Conservation (phyloP, 2,329 filamentous ascomycete species). For the Fusarium heterosporum region DNA sequence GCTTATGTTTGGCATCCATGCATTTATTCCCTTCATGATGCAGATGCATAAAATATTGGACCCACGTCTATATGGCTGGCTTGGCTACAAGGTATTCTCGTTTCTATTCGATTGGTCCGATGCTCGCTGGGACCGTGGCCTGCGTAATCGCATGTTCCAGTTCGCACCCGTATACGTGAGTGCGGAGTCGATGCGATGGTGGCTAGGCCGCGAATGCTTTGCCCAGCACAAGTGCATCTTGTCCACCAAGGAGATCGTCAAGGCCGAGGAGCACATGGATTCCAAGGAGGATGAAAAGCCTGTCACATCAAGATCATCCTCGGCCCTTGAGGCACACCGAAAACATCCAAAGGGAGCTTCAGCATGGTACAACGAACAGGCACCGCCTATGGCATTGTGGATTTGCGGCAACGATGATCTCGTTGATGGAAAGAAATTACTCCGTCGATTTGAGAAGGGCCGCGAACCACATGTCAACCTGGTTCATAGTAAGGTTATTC, state of each 20-base stretch:
- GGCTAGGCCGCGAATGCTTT: conserved; percentile 90
- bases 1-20: conserved; percentile 88
- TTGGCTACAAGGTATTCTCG: conserved; percentile 90
- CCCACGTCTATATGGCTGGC: conserved; percentile 76
- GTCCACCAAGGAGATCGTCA: conserved; percentile 77
- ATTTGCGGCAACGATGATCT: conserved; percentile 84
- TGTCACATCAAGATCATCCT: conserved; percentile 39
- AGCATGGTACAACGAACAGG: conserved; percentile 85
- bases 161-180: conserved; percentile 93
- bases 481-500: conserved; percentile 84
- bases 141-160: conserved; percentile 87
- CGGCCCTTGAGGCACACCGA: conserved; percentile 50
- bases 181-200: conserved; percentile 93
- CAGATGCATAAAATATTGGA: conserved; percentile 77
- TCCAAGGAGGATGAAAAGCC: conserved; percentile 51
- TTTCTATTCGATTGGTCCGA: conserved; percentile 93
- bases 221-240: conserved; percentile 84
- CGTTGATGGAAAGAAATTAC: conserved; percentile 81
- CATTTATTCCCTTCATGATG: conserved; percentile 96
- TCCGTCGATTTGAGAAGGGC: conserved; percentile 79
- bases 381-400: conserved; percentile 90
- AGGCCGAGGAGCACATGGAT: conserved; percentile 71
- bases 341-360: conserved; percentile 61
- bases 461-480: conserved; percentile 84
- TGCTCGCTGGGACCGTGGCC: conserved; percentile 81